Evolutionary conservation across 495 filamentous ascomycete genomes (phyloP), one percentile per base, ranked within the genome.

Genomic region (Glutinoglossum americanum): DNA sequence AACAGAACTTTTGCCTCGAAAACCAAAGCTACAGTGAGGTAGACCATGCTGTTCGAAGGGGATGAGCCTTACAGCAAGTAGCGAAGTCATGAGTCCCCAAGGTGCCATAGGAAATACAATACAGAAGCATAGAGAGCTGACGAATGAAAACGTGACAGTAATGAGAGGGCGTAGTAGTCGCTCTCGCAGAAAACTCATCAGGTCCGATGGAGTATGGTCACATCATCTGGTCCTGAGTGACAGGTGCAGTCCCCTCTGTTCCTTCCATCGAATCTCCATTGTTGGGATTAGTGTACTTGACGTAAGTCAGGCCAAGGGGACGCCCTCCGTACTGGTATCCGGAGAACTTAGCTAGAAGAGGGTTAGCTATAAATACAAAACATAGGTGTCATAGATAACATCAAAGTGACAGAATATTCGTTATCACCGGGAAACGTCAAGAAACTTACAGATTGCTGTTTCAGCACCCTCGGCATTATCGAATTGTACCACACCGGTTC

Each of bases 161-260:
- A 15, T n/a, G 2, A 3, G 3, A n/a, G 21, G 41, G 41, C 4
- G 41, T 45, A 45, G 41, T 45, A 21, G 41, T 21, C 23, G 23
- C 1, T 15, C 28, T 30, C 11, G 49, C 26, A 21, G 25, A 21
- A 25, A 32, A 1, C 2, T 27, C 47, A 49, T 49, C 25, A 2
- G 25, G 7, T n/a, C 8, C n/a, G n/a, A n/a, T 19, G 47, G n/a
- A n/a, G 25, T 49, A 49, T 3, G 17, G 19, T 49, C 78, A 98
- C 90, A 95, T 94, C 70, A 98, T 96, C 74, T 98, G 90, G 64
- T 96, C 92, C 68, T 98, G 92, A 2, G 88, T 94, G 63, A 95
- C 68, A 59, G 77, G 79, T 55, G 74, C 80, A 21, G 85, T 80
- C n/a, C 78, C 72, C 32, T 58, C 55, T 4, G 54, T 26, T 11